Percentiles rank a stretch among this genome's conserved stretches.
Conservation (phyloP, 805 yeast species). For the Metschnikowia peoriensis region DNA sequence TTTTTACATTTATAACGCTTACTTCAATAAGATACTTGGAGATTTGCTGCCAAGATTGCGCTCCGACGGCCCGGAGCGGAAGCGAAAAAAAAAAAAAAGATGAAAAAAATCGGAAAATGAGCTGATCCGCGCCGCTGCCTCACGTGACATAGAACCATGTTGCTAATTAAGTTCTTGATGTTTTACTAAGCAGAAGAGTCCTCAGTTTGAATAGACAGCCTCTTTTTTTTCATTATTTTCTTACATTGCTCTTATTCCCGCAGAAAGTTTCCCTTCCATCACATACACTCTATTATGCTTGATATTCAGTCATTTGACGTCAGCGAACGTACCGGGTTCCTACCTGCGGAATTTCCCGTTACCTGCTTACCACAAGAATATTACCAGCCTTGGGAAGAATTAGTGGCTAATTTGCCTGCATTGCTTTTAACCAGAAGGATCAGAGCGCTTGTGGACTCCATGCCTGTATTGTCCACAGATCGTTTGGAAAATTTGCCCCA, state of each 20-base stretch:
- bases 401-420: conserved; percentile 68
- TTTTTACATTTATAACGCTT: background rate
- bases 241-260: background rate
- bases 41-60: background rate
- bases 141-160: conserved; percentile 2
- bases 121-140: conserved; percentile 1
- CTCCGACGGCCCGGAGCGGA: background rate
- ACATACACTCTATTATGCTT: conserved; percentile 8
- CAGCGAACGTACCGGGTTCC: conserved; percentile 70
- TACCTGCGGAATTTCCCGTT: conserved; percentile 69
- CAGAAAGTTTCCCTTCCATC: background rate
- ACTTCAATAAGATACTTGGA: background rate
- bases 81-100: background rate
- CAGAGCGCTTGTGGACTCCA: conserved; percentile 57
- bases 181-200: background rate
- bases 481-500: conserved; percentile 47
- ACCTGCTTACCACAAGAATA: conserved; percentile 56
- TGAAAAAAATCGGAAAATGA: background rate
- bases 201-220: background rate
- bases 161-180: background rate
- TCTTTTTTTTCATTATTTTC: too few relatives aligned
- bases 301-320: conserved; percentile 63
- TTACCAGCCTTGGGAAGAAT: conserved; percentile 74
- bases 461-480: conserved; percentile 56
- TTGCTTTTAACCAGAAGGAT: conserved; percentile 64